Evolutionary conservation across 2,329 filamentous ascomycete genomes (phyloP).

Genomic region (Fusarium buxicola): DNA sequence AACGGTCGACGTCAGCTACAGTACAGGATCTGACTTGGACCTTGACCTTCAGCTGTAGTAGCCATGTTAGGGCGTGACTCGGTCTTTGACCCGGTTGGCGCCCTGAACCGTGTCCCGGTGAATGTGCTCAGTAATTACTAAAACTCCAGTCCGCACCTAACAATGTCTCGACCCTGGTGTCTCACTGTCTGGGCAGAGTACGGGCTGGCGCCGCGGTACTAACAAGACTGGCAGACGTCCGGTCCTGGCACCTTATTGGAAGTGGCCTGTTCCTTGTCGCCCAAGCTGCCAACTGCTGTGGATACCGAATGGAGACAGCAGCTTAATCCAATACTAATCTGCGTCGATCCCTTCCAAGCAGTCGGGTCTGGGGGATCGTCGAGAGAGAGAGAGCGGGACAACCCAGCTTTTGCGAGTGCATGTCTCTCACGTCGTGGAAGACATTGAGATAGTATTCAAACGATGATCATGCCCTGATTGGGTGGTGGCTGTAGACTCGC

Average conservation of each 20-base stretch:
- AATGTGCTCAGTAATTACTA: conserved; percentile 1
- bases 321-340: conserved; percentile 9
- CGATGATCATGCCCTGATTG: conserved; percentile 1
- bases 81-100: background rate
- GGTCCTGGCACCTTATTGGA: conserved; percentile 5
- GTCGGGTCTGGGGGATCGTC: conserved; percentile 11
- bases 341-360: conserved; percentile 7
- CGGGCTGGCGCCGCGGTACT: background rate
- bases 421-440: conserved; percentile 3
- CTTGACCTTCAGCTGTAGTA: conserved; percentile 2
- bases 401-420: conserved; percentile 1
- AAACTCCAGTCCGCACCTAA: background rate
- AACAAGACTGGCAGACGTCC: background rate
- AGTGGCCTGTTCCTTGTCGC: conserved; percentile 22
- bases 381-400: background rate
- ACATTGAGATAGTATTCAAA: background rate
- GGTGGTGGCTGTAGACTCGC: conserved; percentile 8
- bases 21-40: background rate
- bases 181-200: background rate
- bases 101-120: conserved; percentile 3
- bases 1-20: conserved; percentile 12
- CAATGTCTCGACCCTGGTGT: conserved; percentile 7
- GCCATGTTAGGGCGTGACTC: background rate
- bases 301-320: background rate
- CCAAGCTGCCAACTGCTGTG: conserved; percentile 11